phyloP scores from a whole-genome alignment of 2,329 filamentous ascomycete species.

The Verticillium klebahnii region DNA sequence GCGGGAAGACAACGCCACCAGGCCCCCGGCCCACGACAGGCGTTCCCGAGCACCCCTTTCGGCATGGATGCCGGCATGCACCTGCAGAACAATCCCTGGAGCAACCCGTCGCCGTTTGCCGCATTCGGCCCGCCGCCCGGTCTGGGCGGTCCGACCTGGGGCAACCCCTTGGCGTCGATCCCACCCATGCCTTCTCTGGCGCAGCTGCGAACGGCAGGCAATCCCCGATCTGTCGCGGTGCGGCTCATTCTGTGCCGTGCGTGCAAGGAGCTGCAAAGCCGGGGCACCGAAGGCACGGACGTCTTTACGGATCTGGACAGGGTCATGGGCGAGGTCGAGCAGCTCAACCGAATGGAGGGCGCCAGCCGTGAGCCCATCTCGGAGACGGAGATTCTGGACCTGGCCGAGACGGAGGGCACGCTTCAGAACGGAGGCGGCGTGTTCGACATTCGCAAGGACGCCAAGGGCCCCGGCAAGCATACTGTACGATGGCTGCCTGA shows the following conservation, averaged over 20 bases:
- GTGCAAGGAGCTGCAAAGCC: slow-evolving; percentile 57
- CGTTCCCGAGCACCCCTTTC: slow-evolving; percentile 37
- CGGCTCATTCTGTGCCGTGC: slow-evolving; percentile 73
- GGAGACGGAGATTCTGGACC: slow-evolving; percentile 68
- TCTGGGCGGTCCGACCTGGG: slow-evolving; percentile 36
- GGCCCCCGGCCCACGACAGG: slow-evolving; percentile 41
- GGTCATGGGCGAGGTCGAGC: slow-evolving; percentile 55
- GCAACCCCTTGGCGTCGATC: slow-evolving; percentile 10
- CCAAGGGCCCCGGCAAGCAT: slow-evolving; percentile 28
- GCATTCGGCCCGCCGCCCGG: slow-evolving; percentile 42
- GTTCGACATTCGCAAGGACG: slow-evolving; percentile 63
- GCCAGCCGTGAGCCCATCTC: slow-evolving; percentile 34
- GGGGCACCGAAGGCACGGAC: slow-evolving; percentile 37
- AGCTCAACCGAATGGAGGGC: slow-evolving; percentile 7
- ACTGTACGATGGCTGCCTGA: slow-evolving; percentile 54
- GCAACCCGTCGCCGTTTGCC: slow-evolving; percentile 23
- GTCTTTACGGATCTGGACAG: slow-evolving; percentile 66
- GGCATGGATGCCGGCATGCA: slow-evolving; percentile 33
- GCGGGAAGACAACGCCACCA: slow-evolving; percentile 38
- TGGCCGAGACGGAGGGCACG: slow-evolving; percentile 90
- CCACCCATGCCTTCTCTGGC: slow-evolving; percentile 6
- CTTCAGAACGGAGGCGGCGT: slow-evolving; percentile 82
- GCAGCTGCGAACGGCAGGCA: slow-evolving; percentile 7
- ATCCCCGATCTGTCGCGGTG: slow-evolving; percentile 46
- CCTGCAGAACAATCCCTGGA: slow-evolving; percentile 36